Evolutionary conservation across 306 rosid genomes (phyloP).

Genomic region (Aeschynomene evenia): DNA sequence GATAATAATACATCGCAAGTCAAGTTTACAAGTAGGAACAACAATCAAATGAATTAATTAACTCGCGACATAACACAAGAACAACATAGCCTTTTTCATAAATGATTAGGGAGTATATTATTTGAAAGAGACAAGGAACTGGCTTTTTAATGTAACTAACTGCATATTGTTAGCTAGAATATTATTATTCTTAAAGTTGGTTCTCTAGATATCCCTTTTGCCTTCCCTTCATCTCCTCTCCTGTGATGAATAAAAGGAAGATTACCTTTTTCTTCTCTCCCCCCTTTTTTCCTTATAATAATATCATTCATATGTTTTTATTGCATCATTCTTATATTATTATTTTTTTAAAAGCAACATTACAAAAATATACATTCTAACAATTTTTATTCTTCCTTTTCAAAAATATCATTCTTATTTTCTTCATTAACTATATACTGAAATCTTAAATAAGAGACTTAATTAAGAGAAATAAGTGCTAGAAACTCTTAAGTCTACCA

Average conservation of each 20-base stretch:
- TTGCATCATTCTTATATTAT: background rate
- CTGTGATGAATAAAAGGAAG: background rate
- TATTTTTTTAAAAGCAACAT: no score
- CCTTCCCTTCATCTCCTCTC: background rate
- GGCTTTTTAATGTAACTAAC: background rate
- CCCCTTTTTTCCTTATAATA: no score
- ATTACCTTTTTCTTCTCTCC: background rate
- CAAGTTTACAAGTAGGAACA: background rate
- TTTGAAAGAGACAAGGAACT: background rate
- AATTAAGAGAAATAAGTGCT: no score
- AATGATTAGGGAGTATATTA: background rate
- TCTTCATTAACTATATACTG: no score
- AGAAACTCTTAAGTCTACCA: no score
- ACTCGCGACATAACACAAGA: background rate
- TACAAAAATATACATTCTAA: background rate
- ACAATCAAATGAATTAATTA: background rate
- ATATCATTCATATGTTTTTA: no score
- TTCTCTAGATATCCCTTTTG: background rate
- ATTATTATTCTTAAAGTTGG: no score
- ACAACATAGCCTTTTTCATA: background rate
- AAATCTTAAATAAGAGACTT: no score
- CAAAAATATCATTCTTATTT: no score
- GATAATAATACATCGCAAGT: background rate
- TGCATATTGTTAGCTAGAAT: background rate
- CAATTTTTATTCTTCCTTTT: background rate